A percentile compares a stretch with the other conserved stretches of the same genome.
Evolutionary conservation across 805 yeast species (phyloP).

Genomic region (Pichia cephalocereana): DNA sequence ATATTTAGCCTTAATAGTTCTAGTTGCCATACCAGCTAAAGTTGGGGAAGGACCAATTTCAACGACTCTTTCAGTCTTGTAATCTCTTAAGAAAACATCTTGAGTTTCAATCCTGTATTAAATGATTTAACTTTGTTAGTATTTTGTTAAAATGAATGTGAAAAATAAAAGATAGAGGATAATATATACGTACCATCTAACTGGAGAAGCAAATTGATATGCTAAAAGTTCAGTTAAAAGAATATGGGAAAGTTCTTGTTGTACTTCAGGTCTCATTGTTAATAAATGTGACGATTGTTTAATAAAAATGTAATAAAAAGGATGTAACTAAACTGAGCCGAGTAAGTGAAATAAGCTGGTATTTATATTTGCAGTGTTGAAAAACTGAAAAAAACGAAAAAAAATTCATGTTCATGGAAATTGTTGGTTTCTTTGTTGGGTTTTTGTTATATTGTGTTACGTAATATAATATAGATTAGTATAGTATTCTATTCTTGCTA

Average conservation of each 20-base stretch:
- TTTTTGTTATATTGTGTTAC: too few species aligned
- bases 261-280: slow-evolving; percentile 82
- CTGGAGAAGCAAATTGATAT: slow-evolving; percentile 98
- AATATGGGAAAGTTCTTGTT: slow-evolving; percentile 95
- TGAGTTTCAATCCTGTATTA: slow-evolving; percentile 75
- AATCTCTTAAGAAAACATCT: slow-evolving; percentile 90
- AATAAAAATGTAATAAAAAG: background rate
- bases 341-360: background rate
- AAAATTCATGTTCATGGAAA: background rate
- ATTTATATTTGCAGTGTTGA: background rate
- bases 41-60: slow-evolving; percentile 99
- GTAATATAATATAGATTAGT: too few species aligned
- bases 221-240: slow-evolving; percentile 93
- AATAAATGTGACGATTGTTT: background rate
- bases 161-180: background rate
- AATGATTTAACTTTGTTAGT: slow-evolving; percentile 3
- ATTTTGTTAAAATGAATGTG: background rate
- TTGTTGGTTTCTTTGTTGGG: background rate
- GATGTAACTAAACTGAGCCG: background rate
- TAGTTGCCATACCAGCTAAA: slow-evolving; percentile 95
- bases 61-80: slow-evolving; percentile 93
- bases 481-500: too few species aligned
- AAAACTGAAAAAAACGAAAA: background rate
- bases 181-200: slow-evolving; percentile 60
- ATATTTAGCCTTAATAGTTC: slow-evolving; percentile 91